phyloP scores from a whole-genome alignment of 2,329 filamentous ascomycete genomes.

The Curvularia hawaiiensis region DNA sequence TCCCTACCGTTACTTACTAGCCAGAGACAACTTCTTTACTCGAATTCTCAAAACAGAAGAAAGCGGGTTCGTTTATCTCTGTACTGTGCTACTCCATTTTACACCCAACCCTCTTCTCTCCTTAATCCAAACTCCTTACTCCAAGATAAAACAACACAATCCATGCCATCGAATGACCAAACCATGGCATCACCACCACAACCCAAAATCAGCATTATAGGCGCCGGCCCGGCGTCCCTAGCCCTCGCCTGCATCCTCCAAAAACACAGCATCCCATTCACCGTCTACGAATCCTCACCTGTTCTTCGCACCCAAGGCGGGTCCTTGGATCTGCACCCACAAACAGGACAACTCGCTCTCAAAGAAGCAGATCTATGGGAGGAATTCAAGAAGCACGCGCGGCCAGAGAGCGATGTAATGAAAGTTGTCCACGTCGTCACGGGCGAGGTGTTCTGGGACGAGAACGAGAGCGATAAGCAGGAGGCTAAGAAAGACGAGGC shows the following conservation, averaged over 20 bases:
- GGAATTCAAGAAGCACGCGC: slow-evolving; percentile 56
- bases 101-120: neutral
- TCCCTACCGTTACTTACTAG: neutral
- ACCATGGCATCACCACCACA: neutral
- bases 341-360: slow-evolving; percentile 58
- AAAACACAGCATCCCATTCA: slow-evolving; percentile 52
- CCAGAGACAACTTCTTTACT: neutral
- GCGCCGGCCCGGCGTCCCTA: slow-evolving; percentile 52
- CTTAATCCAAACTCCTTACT: neutral
- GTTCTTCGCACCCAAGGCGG: slow-evolving; percentile 44
- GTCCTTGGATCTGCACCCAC: slow-evolving; percentile 59
- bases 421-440: slow-evolving; percentile 51
- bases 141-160: neutral
- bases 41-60: neutral
- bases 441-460: slow-evolving; percentile 39
- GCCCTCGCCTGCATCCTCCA: slow-evolving; percentile 60
- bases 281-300: slow-evolving; percentile 52
- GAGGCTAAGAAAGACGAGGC: slow-evolving; percentile 43
- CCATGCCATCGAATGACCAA: neutral
- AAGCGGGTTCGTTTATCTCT: neutral
- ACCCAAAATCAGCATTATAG: slow-evolving; percentile 45
- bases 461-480: slow-evolving; percentile 41
- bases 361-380: slow-evolving; percentile 57
- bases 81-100: neutral
- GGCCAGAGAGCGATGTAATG: slow-evolving; percentile 59